Percentiles rank a stretch among this genome's conserved stretches.
Conservation (phyloP, 768 basidiomycete species). For the Termitomyces sp. region DNA sequence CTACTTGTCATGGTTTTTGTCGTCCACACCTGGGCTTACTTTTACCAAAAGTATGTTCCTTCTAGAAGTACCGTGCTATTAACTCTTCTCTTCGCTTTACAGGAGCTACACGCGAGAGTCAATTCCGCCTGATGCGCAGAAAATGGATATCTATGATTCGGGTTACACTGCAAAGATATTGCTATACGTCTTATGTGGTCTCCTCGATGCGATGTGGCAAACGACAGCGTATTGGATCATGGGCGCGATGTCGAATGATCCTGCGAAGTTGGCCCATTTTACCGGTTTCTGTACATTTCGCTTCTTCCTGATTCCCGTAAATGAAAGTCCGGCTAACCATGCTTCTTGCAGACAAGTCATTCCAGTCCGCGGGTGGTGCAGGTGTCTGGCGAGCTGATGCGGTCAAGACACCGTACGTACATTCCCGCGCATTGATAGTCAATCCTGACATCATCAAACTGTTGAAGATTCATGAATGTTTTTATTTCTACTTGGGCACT, state of each 20-base stretch:
- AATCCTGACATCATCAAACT: neutral
- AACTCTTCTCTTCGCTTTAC: conserved; percentile 11
- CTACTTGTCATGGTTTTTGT: conserved; percentile 62
- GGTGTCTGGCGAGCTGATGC: conserved; percentile 72
- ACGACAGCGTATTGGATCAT: conserved; percentile 80
- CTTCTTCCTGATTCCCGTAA: neutral
- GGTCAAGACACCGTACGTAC: conserved; percentile 35
- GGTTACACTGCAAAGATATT: conserved; percentile 52
- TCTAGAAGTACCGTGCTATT: neutral
- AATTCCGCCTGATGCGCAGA: conserved; percentile 31
- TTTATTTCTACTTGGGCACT: conserved; percentile 76
- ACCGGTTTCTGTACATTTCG: conserved; percentile 70
- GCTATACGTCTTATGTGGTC: conserved; percentile 69
- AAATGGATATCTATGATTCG: conserved; percentile 58
- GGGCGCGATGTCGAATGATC: conserved; percentile 84
- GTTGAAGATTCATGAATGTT: conserved; percentile 57
- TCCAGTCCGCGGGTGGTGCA: conserved; percentile 76
- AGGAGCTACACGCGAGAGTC: conserved; percentile 60
- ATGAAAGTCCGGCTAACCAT: neutral
- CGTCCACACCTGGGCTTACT: conserved; percentile 73
- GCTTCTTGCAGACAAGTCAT: conserved; percentile 53
- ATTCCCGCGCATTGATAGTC: neutral
- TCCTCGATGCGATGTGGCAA: conserved; percentile 85
- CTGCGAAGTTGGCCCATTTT: conserved; percentile 75
- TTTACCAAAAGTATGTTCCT: conserved; percentile 58